Evolutionary conservation across 345 rosid genomes (phyloP), one percentile per base, ranked within the genome.

Genomic region (Eucalyptus guilfoylei): DNA sequence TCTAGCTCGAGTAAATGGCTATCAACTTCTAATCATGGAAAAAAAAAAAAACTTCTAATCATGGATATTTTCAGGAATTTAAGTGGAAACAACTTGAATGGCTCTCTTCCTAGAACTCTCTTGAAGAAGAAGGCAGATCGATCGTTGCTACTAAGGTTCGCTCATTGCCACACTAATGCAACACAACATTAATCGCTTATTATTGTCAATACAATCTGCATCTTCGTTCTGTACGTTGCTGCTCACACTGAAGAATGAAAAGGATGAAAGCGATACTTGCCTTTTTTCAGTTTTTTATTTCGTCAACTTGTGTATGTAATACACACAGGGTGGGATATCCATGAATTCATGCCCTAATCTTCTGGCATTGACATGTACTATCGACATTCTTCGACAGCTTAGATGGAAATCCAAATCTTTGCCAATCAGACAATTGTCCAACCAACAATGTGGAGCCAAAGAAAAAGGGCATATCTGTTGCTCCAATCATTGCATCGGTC

Each of bases 381-480:
- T 58, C 24, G 1, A 64, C 7, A 1, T 10, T 37, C 83, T 47
- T 47, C 86, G 48, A 62, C 92, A 94, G 98, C 34, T 49, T 90
- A 48, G 92, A 86, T 30, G 93, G 94, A 32, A 95, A 95, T 87
- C 92, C 92, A 21, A 93, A 95, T 87, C 81, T 88, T 55, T 55
- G 62, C 62, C 62, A 23, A 24, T 24, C 62, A 24, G 62, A 55
- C 62, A 55, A 55, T 24, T 24, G 62, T 55, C 30, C 13, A 5
- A 55, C 62, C 30, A 55, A 0, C 55, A 52, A 52, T 17, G 55
- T 52, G 55, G 23, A 52, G 55, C 55, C 23, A 52, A 52, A 52
- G 55, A 52, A 91, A 90, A 91, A 90, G 89, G 93, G 80, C 44
- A 90, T 80, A 28, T 40, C 91, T 62, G 8, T 93, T 3, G 91